phyloP scores from a whole-genome alignment of 1,284 basidiomycete genomes.

The Cutaneotrichosporon sp. region DNA sequence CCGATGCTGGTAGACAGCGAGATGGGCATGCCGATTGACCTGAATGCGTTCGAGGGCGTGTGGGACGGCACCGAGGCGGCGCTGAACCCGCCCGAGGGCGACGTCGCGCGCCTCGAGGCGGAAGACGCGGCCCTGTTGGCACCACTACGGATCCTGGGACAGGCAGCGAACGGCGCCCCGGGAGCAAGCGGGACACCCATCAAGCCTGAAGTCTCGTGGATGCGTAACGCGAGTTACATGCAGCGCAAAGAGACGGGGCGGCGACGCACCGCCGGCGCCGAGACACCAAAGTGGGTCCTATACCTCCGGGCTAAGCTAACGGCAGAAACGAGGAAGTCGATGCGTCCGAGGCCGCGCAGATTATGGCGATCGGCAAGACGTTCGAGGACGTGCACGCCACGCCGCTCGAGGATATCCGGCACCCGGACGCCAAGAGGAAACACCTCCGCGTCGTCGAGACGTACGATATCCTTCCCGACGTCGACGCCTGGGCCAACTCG shows the following conservation, averaged over 20 bases:
- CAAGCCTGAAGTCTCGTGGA: slow-evolving; percentile 67
- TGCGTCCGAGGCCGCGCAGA: slow-evolving; percentile 70
- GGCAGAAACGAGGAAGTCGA: slow-evolving; percentile 56
- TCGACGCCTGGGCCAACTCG: slow-evolving; percentile 79
- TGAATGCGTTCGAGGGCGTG: slow-evolving; percentile 71
- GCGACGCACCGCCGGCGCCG: slow-evolving; percentile 19
- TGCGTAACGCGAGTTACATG: slow-evolving; percentile 82
- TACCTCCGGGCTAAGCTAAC: neutral
- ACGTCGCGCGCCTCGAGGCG: slow-evolving; percentile 38
- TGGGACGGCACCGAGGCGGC: slow-evolving; percentile 74
- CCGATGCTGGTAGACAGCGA: slow-evolving; percentile 94
- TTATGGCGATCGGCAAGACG: slow-evolving; percentile 73
- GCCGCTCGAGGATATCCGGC: slow-evolving; percentile 57
- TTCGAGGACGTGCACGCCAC: slow-evolving; percentile 63
- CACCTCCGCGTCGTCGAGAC: slow-evolving; percentile 69
- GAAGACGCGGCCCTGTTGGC: slow-evolving; percentile 35
- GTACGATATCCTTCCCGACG: slow-evolving; percentile 80
- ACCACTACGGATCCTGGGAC: slow-evolving; percentile 19
- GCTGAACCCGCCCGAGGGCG: slow-evolving; percentile 65
- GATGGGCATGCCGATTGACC: slow-evolving; percentile 85
- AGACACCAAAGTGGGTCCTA: slow-evolving; percentile 17
- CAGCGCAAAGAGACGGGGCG: slow-evolving; percentile 50
- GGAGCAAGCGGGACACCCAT: neutral
- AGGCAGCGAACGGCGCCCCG: slow-evolving; percentile 10
- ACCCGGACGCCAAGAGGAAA: slow-evolving; percentile 63